Conservation (phyloP, 1,284 basidiomycete species). For the Apiotrichum siamense region DNA sequence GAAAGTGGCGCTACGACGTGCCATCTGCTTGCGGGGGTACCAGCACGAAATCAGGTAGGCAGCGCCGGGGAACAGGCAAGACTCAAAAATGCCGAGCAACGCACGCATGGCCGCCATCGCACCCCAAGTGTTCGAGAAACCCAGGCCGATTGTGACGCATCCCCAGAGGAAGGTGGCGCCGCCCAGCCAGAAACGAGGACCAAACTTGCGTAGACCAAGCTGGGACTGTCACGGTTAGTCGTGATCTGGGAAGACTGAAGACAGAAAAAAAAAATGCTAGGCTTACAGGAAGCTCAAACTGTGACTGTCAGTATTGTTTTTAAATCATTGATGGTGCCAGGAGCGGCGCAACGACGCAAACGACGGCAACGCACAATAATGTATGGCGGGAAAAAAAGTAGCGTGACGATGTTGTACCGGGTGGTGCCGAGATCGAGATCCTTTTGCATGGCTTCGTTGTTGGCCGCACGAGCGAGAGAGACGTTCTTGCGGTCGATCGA, state of each 20-base stretch:
- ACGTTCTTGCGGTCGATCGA: slow-evolving; percentile 22
- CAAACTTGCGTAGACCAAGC: slow-evolving; percentile 21
- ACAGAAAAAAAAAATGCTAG: no score
- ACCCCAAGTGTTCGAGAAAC: slow-evolving; percentile 23
- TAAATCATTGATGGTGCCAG: no score
- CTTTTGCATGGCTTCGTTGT: slow-evolving; percentile 7
- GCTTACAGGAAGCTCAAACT: slow-evolving; percentile 31
- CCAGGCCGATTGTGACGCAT: slow-evolving; percentile 23
- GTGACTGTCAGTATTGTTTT: no score
- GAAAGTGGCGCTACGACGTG: slow-evolving; percentile 30
- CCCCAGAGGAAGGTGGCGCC: slow-evolving; percentile 31
- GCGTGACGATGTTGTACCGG: slow-evolving; percentile 41
- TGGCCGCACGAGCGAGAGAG: slow-evolving; percentile 15
- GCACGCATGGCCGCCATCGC: slow-evolving; percentile 18
- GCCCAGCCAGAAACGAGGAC: slow-evolving; percentile 10
- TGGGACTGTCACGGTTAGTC: slow-evolving; percentile 7
- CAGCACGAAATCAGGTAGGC: slow-evolving; percentile 33
- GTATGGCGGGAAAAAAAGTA: slow-evolving; percentile 41
- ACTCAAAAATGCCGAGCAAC: slow-evolving; percentile 29
- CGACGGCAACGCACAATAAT: no score
- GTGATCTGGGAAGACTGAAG: no score
- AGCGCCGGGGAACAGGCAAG: slow-evolving; percentile 35
- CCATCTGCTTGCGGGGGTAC: slow-evolving; percentile 35
- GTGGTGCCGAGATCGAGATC: slow-evolving; percentile 18
- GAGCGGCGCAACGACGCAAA: slow-evolving; percentile 8